These are phyloP conservation scores for Mucor piriformis DNA, from an alignment of 371 early-diverging fungal genomes.

Conservation along the genomic window DNA sequence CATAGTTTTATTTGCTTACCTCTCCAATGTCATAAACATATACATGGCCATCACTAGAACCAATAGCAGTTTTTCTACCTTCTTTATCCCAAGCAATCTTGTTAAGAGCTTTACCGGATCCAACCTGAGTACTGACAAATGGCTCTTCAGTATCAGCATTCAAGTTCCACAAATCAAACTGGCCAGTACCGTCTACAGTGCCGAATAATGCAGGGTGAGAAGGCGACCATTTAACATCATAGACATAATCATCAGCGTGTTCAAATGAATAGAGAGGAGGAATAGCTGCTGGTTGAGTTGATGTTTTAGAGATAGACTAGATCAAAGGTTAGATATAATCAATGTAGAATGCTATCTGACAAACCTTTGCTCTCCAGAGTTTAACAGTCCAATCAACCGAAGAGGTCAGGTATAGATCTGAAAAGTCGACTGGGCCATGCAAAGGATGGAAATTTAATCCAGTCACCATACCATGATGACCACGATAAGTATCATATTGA, in stretches of 20 bases:
- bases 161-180: slow-evolving; percentile 90
- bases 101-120: slow-evolving; percentile 83
- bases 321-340: neutral
- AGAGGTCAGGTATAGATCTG: slow-evolving; percentile 88
- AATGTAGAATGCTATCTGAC: too few species aligned
- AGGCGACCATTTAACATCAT: slow-evolving; percentile 96
- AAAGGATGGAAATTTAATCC: slow-evolving; percentile 92
- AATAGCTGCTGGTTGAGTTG: slow-evolving; percentile 60
- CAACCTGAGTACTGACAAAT: slow-evolving; percentile 67
- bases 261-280: slow-evolving; percentile 89
- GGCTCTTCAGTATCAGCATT: slow-evolving; percentile 88
- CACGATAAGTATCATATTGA: slow-evolving; percentile 78
- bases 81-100: slow-evolving; percentile 92
- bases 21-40: slow-evolving; percentile 91
- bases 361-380: slow-evolving; percentile 90
- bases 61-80: slow-evolving; percentile 81
- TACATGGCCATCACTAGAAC: slow-evolving; percentile 88
- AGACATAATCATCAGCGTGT: slow-evolving; percentile 92
- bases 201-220: slow-evolving; percentile 93
- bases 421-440: slow-evolving; percentile 79
- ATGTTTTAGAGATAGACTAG: slow-evolving; percentile 66
- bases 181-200: slow-evolving; percentile 88
- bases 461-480: slow-evolving; percentile 89
- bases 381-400: slow-evolving; percentile 97
- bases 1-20: slow-evolving; percentile 58